A percentile compares a stretch with the other conserved stretches of the same genome.
Evolutionary conservation across 179 eudicot genomes (phyloP).

Genomic region (Amaranthus tricolor): DNA sequence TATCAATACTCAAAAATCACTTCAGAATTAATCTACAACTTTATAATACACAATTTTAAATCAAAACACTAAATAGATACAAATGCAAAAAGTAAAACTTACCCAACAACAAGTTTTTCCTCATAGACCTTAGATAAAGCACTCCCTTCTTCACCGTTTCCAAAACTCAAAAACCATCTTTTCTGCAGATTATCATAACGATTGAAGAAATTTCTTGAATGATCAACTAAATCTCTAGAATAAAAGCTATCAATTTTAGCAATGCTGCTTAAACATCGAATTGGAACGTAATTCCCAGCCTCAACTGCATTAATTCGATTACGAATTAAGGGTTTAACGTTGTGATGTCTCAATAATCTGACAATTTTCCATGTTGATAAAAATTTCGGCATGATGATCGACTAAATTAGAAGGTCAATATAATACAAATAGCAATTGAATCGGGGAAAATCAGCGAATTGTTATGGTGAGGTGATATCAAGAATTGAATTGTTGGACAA

Average conservation of each 20-base stretch:
- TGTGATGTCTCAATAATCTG: conserved; percentile 29
- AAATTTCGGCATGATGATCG: conserved; percentile 36
- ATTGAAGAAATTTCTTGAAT: conserved; percentile 8
- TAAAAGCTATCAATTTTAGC: conserved; percentile 26
- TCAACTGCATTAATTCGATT: conserved; percentile 7
- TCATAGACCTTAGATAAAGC: conserved; percentile 65
- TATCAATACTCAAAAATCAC: not conserved
- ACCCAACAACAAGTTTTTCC: conserved; percentile 77
- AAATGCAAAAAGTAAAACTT: conserved; percentile 5
- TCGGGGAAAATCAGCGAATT: not conserved
- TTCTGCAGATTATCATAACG: conserved; percentile 31
- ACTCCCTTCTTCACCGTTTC: conserved; percentile 78
- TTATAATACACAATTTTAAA: not conserved
- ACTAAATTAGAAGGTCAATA: not conserved
- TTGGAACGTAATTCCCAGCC: conserved; percentile 30
- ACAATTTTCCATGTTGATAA: conserved; percentile 47
- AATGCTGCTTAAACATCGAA: conserved; percentile 49
- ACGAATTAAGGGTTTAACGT: conserved; percentile 20
- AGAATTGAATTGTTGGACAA: not conserved
- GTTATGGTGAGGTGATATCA: not conserved
- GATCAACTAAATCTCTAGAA: conserved; percentile 13
- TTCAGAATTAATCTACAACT: not conserved
- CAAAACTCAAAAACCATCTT: conserved; percentile 74
- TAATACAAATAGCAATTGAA: too few relatives aligned
- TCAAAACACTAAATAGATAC: not conserved